phyloP scores from a whole-genome alignment of 2,329 filamentous ascomycete genomes.

The Botrytis porri region DNA sequence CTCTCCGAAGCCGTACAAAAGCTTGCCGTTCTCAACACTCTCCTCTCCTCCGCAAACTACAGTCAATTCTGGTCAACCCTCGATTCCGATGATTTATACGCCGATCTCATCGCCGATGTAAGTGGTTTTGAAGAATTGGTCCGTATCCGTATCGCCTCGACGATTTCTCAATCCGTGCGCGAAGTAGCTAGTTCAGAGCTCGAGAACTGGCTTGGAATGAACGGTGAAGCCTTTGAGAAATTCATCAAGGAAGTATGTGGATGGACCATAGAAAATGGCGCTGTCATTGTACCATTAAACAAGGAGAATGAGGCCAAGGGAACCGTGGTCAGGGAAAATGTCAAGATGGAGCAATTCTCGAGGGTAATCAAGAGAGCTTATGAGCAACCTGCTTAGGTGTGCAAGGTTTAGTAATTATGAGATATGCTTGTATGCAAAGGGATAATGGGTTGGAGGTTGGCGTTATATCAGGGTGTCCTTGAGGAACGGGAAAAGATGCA shows the following conservation, averaged over 20 bases:
- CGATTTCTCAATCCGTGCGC: conserved; percentile 77
- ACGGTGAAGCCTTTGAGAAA: conserved; percentile 65
- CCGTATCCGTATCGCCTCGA: conserved; percentile 82
- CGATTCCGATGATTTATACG: conserved; percentile 91
- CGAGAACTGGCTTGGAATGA: conserved; percentile 73
- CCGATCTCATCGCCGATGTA: conserved; percentile 91
- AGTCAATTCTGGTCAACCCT: conserved; percentile 88
- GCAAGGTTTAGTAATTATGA: background rate
- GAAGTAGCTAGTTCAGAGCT: conserved; percentile 67
- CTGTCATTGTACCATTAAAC: conserved; percentile 80
- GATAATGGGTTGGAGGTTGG: conserved; percentile 16
- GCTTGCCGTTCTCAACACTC: conserved; percentile 64
- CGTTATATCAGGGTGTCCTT: conserved; percentile 18
- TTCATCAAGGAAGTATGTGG: conserved; percentile 83
- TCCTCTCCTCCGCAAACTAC: conserved; percentile 90
- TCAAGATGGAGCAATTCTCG: conserved; percentile 83
- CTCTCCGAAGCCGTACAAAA: conserved; percentile 82
- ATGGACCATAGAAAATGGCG: conserved; percentile 68
- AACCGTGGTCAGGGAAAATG: conserved; percentile 90
- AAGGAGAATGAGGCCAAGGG: conserved; percentile 98
- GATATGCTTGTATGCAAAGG: conserved; percentile 16
- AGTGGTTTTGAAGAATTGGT: conserved; percentile 93
- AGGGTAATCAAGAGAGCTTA: conserved; percentile 80
- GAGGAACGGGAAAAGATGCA: conserved; percentile 15
- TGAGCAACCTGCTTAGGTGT: conserved; percentile 69